Evolutionary conservation across 257 asterid genomes (phyloP).

Genomic region (Ilex asprella): DNA sequence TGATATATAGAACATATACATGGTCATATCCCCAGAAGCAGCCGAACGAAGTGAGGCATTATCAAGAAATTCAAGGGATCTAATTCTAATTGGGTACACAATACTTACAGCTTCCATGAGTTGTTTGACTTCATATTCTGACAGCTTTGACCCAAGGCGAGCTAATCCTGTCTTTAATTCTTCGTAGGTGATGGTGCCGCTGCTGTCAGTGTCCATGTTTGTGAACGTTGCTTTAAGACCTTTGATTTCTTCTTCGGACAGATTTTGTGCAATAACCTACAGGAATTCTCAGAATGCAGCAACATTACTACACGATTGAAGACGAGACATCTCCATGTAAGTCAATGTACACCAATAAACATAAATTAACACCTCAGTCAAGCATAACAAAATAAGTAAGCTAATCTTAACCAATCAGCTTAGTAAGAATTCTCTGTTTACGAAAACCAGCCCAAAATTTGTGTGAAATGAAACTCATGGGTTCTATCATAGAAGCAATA

Average conservation of each 20-base stretch:
- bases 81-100: background rate
- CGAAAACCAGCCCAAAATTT: too few species aligned
- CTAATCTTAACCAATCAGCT: too few species aligned
- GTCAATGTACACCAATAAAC: background rate
- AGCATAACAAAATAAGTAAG: too few species aligned
- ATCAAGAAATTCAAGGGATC: background rate
- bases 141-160: constrained; percentile 74
- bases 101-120: constrained; percentile 87
- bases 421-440: too few species aligned
- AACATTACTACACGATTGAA: background rate
- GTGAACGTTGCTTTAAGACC: constrained; percentile 75
- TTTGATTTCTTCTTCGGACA: constrained; percentile 86
- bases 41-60: background rate
- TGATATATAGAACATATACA: constrained; percentile 20
- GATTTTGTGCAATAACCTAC: constrained; percentile 85
- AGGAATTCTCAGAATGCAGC: constrained; percentile 2
- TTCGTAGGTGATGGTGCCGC: constrained; percentile 86
- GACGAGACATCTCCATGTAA: background rate
- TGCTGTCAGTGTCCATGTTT: constrained; percentile 72
- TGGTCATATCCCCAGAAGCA: constrained; percentile 7
- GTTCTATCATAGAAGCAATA: too few species aligned
- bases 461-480: too few species aligned
- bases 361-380: too few species aligned
- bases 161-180: constrained; percentile 81
- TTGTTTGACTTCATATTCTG: constrained; percentile 77